Base-by-base conservation (phyloP, 768 basidiomycete genomes). In the Lactifluus hygrophoroides region DNA sequence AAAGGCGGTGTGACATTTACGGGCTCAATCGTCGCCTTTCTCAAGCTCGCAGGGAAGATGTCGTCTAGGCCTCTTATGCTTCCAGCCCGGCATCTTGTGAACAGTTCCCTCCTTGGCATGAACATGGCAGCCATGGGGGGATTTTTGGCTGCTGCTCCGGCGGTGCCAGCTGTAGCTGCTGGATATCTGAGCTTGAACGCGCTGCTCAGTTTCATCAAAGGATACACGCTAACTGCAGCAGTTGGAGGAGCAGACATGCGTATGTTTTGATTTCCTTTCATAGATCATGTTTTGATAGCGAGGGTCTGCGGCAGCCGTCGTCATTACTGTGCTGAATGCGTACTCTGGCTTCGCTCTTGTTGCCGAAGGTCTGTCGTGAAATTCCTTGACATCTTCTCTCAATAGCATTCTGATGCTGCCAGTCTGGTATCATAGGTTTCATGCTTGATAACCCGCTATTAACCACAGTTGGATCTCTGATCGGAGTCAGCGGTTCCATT, bases 241-340 rank as follows among this genome's bases (percentile, higher is more conserved):
- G 90, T 94, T 61, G 91, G 91, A 51, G 91, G 91, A 11, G 91
- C 91, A 27, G 91, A 94, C 67, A 94, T 94, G 91, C 91, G 90
- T 91, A 66, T 56, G 88, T 77, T 37, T 37, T 32, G 17, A 11
- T 27, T n/a, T 25, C 19, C 10, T 21, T 21, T 16, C 9, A 13
- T 8, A 35, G 30, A 21, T 59, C 46, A 21, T 45, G 38, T 21
- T 55, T 16, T 60, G 51, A 28, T 34, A 7, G 35, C 10, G 57
- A 44, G 44, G 47, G 3, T 35, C 51, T 37, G 42, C 44, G 58
- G 19, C 65, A 91, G 89, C 91, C 51, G 90, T 94, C 32, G 87
- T 94, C 5, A 93, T 94, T 47, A 93, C 90, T 5, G 91, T 94
- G 17, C 69, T 94, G 59, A 94, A 94, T 68, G 90, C 91, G 13